Base-by-base conservation (phyloP, 1,139 yeast genomes). In the Zygosaccharomyces sapae region DNA sequence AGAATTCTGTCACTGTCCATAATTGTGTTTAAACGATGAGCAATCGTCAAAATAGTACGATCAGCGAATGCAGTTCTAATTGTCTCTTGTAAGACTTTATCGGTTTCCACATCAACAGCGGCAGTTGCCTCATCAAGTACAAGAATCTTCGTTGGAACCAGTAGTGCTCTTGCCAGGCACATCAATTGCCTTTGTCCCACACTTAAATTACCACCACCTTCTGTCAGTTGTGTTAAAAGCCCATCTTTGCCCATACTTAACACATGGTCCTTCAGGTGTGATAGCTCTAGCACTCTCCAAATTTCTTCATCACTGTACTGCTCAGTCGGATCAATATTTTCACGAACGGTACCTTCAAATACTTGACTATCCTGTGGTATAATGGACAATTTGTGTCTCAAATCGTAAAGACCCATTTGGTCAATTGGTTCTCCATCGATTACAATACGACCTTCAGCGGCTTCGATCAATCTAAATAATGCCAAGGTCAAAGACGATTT, bases 291-390 rank as follows among this genome's bases (percentile, higher is more conserved):
- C 0, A 88, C 96, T 35, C 77, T 74, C 97, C 97, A 92, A 30
- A 92, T 74, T 55, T 85, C 82, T 20, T 83, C 87, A 61, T 88
- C 96, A 3, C 79, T 73, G 62, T 76, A 82, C 43, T 69, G 71
- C 36, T 76, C 71, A 2, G 86, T 82, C 19, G 98, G 98, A 64
- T 92, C 98, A 59, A 92, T 76, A 66, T 92, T 92, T 40, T 86
- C 83, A 61, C 96, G 77, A 40, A 92, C 74, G 0, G 95, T 79
- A 34, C 98, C 98, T 70, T 88, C 90, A 64, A 92, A 90, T 4
- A 90, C 95, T 68, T 92, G 97, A 0, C 97, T 87, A 62, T 92
- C 98, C 68, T 92, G 98, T 1, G 98, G 97, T 58, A 92, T 92
- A 56, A 92, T 92, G 0, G 96, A 86, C 46, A 92, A 72, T 53